Conservation (phyloP, 345 rosid species). For the Arabidopsis thaliana region DNA sequence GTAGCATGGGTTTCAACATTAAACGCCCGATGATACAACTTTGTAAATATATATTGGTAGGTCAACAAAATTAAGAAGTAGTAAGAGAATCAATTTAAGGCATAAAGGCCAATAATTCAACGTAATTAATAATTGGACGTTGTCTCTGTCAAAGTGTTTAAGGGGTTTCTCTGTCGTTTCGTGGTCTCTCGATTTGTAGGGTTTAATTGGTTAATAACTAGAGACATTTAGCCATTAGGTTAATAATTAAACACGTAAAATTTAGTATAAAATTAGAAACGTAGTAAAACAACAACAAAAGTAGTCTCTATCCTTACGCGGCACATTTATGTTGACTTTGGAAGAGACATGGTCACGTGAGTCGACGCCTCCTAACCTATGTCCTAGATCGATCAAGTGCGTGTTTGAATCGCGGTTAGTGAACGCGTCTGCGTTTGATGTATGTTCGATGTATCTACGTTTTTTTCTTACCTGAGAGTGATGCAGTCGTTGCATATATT, state of each 20-base stretch:
- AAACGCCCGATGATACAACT: background rate
- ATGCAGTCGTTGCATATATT: constrained; percentile 3
- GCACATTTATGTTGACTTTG: constrained; percentile 44
- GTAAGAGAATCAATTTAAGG: constrained; percentile 28
- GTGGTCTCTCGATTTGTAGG: constrained; percentile 36
- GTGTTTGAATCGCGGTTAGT: constrained; percentile 44
- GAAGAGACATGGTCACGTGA: constrained; percentile 41
- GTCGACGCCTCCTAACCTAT: constrained; percentile 26
- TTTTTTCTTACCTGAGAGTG: constrained; percentile 1
- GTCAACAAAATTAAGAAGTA: constrained; percentile 32
- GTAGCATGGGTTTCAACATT: constrained; percentile 23
- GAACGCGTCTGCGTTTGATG: constrained; percentile 34
- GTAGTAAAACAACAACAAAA: constrained; percentile 32
- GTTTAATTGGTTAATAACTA: constrained; percentile 35
- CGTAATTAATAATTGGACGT: constrained; percentile 39
- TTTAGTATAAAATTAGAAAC: background rate
- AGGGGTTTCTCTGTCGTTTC: constrained; percentile 46
- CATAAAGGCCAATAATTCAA: constrained; percentile 35
- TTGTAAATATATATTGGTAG: constrained; percentile 30
- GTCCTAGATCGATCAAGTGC: constrained; percentile 29
- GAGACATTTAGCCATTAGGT: constrained; percentile 25
- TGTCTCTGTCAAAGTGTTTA: constrained; percentile 35
- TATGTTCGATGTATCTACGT: constrained; percentile 35
- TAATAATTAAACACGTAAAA: constrained; percentile 27
- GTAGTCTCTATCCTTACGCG: constrained; percentile 39